Conservation (phyloP, 2,329 filamentous ascomycete species). For the Pseudogymnoascus destructans region DNA sequence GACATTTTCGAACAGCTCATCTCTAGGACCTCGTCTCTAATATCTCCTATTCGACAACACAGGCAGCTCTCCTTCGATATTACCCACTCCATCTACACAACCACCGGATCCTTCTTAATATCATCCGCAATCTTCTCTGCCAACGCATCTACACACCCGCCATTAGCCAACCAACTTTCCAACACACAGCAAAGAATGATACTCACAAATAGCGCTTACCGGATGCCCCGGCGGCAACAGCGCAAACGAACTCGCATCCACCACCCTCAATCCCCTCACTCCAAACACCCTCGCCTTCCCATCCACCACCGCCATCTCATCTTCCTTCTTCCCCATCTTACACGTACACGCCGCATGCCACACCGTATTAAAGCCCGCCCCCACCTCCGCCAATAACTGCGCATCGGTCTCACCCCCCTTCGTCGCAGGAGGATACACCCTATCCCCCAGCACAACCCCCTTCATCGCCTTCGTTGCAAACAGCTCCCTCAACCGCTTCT, state of each 20-base stretch:
- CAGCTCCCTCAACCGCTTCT: slow-evolving; percentile 30
- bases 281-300: slow-evolving; percentile 12
- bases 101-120: slow-evolving; percentile 13
- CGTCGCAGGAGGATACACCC: background rate
- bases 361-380: background rate
- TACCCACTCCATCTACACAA: background rate
- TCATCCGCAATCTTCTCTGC: slow-evolving; percentile 31
- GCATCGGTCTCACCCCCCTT: slow-evolving; percentile 18
- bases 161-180: background rate
- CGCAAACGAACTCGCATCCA: slow-evolving; percentile 12
- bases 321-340: slow-evolving; percentile 13
- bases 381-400: slow-evolving; percentile 15
- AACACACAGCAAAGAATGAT: background rate
- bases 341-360: slow-evolving; percentile 13
- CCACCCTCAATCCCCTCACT: slow-evolving; percentile 14
- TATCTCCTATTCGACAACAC: background rate
- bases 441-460: slow-evolving; percentile 3
- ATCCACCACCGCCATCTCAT: slow-evolving; percentile 14
- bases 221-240: slow-evolving; percentile 31
- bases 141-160: slow-evolving; percentile 26
- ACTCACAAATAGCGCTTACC: slow-evolving; percentile 29
- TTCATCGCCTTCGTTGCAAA: slow-evolving; percentile 14
- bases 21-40: background rate
- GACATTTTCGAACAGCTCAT: background rate
- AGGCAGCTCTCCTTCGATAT: background rate